Conservation (phyloP, 441 rosid genomes). For the Jatropha multifida region DNA sequence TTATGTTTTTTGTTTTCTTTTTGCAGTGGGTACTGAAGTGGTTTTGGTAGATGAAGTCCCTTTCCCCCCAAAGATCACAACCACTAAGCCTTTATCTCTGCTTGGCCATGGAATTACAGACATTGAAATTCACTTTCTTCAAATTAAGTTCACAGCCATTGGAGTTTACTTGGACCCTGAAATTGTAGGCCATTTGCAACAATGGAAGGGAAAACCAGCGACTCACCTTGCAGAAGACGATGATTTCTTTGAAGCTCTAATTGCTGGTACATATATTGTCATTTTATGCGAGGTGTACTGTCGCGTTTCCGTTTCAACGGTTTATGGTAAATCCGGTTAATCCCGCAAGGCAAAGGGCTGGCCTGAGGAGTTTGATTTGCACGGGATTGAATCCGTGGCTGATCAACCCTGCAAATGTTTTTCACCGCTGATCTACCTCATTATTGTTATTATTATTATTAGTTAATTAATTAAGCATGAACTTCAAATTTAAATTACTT, state of each 20-base stretch:
- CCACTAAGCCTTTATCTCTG: slow-evolving; percentile 64
- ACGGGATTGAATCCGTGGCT: no score
- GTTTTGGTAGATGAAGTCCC: slow-evolving; percentile 72
- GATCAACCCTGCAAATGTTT: no score
- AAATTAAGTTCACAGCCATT: slow-evolving; percentile 89
- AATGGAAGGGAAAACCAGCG: slow-evolving; percentile 79
- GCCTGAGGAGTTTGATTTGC: no score
- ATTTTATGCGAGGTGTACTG: no score
- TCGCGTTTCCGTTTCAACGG: no score
- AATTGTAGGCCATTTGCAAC: slow-evolving; percentile 46
- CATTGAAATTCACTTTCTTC: slow-evolving; percentile 87
- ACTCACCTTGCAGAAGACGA: slow-evolving; percentile 59
- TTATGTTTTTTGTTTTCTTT: not conserved
- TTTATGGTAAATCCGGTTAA: no score
- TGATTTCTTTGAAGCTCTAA: slow-evolving; percentile 72
- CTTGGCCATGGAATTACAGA: slow-evolving; percentile 89
- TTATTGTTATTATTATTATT: no score
- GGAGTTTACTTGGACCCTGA: slow-evolving; percentile 85
- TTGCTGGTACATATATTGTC: slow-evolving; percentile 40
- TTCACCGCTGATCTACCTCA: no score
- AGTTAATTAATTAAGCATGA: no score
- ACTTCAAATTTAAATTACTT: no score
- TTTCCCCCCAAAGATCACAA: slow-evolving; percentile 57
- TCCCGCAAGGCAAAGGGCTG: no score
- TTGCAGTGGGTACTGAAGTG: slow-evolving; percentile 65